Evolutionary conservation across 805 yeast species (phyloP).

Genomic region (Torulaspora indica): DNA sequence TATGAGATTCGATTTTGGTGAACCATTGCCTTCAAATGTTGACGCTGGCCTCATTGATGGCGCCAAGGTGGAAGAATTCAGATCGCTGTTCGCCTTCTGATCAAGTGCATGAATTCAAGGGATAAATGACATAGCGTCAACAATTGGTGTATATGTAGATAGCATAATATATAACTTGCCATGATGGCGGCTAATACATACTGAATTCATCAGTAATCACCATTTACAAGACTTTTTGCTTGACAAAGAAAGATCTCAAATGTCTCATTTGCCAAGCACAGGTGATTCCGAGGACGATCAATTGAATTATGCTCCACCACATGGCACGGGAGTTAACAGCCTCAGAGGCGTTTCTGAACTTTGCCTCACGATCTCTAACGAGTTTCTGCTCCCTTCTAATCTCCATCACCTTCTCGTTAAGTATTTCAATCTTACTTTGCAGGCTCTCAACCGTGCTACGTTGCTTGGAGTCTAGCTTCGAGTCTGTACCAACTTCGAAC

Average conservation of each 20-base stretch:
- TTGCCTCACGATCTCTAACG: constrained; percentile 70
- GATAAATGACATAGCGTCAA: not conserved
- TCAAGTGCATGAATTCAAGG: not conserved
- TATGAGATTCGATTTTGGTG: constrained; percentile 20
- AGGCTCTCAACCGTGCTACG: constrained; percentile 51
- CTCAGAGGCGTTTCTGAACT: constrained; percentile 69
- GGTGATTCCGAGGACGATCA: constrained; percentile 57
- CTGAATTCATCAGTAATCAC: not conserved
- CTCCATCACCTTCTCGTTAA: constrained; percentile 53
- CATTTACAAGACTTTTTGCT: constrained; percentile 51
- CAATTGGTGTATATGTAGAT: not conserved
- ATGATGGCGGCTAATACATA: not conserved
- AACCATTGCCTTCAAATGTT: constrained; percentile 19
- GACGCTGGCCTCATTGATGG: constrained; percentile 17
- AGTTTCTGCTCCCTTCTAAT: constrained; percentile 61
- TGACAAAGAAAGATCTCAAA: constrained; percentile 70
- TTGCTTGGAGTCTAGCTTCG: constrained; percentile 63
- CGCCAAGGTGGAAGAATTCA: constrained; percentile 21
- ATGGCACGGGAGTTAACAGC: constrained; percentile 63
- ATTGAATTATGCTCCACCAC: constrained; percentile 68
- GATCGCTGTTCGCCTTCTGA: constrained; percentile 24
- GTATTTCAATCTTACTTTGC: constrained; percentile 51
- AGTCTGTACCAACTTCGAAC: constrained; percentile 61
- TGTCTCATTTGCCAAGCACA: constrained; percentile 73
- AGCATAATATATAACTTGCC: not conserved